Evolutionary conservation across 164 flowering plant species (phyloP), one percentile per base, ranked within the genome.

Genomic region (Sedum album): DNA sequence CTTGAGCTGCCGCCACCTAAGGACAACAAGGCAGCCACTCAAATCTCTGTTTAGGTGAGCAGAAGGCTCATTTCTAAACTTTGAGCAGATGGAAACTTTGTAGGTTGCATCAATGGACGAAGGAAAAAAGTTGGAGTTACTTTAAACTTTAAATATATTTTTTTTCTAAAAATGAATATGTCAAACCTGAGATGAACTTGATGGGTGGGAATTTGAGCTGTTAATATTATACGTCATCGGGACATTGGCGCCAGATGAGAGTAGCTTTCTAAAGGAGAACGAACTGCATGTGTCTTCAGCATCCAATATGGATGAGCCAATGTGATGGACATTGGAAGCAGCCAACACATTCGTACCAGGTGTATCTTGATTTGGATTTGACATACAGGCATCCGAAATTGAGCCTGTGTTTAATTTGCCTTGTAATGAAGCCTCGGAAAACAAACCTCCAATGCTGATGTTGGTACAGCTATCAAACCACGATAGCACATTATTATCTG

Each of bases 211-310:
- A 20, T 71, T 69, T 73, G 77, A 25, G 46, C 35, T 41, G 67
- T 60, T 66, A 68, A 67, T 71, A 76, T 57, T 73, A 48, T 72
- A 65, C 15, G 69, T 66, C 70, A 69, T 1, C 25, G 15, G 39
- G 38, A 65, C 53, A 62, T 74, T 76, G 63, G 68, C 75, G 53
- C 74, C 65, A 7, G 79, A 69, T 1, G 79, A 75, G 23, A 78
- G 63, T 28, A 66, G 42, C 48, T 83, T 86, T 68, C 70, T 75
- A 71, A 78, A 74, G n/a, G 86, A 31, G 81, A 90, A 90, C 60
- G 85, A 85, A 73, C 86, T 85, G 72, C 96, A 85, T 44, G 96
- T 86, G 66, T 88, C 86, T 73, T 90, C 93, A 69, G 87, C 88
- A 75, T 90, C 90, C 70, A 88, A 74, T 67, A 88, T 77, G 26